Evolutionary conservation across 495 filamentous ascomycete genomes (phyloP), one percentile per base, ranked within the genome.

Genomic region (Mytilinidion resinicola): DNA sequence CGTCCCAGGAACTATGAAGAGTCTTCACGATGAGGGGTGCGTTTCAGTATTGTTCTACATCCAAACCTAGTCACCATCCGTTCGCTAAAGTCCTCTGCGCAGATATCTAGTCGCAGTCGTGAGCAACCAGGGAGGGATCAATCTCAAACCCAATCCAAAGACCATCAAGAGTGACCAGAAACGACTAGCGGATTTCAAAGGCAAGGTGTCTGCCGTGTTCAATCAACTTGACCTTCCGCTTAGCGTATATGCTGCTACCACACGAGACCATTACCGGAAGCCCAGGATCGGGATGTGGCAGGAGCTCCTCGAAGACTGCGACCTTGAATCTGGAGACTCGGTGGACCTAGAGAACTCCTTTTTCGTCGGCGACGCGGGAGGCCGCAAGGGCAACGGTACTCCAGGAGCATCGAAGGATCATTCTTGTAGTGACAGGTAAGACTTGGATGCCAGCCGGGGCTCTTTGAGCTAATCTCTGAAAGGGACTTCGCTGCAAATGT

Each of bases 331-430:
- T 17, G 72, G 70, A 1, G 83, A 84, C 8, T 72, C 71, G 12
- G 73, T 91, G 21, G 84, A 95, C 68, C 70, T 86, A 8, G 69
- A 79, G 14, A 70, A 77, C 7, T 92, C 88, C 7, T 76, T 96
- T 55, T 96, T 96, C 69, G 85, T 97, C 9, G 93, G 93, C 9
- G 93, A 99, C 76, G 92, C 93, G 19, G 93, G 82, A 48, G 86
- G 86, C 14, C 71, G 81, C 34, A 65, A 64, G 37, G 46, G 75
- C 60, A 35, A 57, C 65, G 21, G 56, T 51, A 12, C 46, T 33
- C 59, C 53, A 25, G 63, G 59, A 37, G 63, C 71, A 14, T 73
- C 77, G 12, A 78, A 77, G 12, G 86, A 89, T 70, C 82, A 85
- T 69, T 91, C 91, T 21, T 89, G 86, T 67, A 87, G 82, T 21